Base-by-base conservation (phyloP, 1,139 yeast genomes). In the Kurtzmaniella quercitrusa region DNA sequence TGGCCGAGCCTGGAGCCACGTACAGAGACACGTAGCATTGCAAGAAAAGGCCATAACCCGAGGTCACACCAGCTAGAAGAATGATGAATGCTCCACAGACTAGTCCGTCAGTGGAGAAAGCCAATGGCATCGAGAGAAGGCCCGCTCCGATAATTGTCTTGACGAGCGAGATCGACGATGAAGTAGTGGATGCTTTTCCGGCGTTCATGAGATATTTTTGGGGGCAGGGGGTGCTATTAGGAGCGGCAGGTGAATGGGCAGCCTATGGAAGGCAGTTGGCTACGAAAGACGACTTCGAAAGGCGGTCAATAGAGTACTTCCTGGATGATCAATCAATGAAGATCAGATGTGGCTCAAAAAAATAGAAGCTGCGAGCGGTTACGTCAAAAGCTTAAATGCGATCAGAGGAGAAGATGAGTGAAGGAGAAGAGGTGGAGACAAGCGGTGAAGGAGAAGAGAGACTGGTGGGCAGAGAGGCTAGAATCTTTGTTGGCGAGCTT, bases 71-170 rank as follows among this genome's bases (percentile, higher is more conserved):
- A 0, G 96, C 95, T 12, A 88, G 48, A 1, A 83, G 18, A 12
- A 90, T 77, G 41, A 90, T 75, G 10, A 77, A 45, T 0, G 79
- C 58, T 0, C 98, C 98, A 29, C 84, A 65, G 1, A 83, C 52
- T 2, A 90, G 62, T 2, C 97, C 96, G 59, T 91, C 95, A n/a
- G 91, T 81, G 44, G 81, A 74, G 61, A 87, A 85, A 0, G 97
- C 95, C 56, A 78, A 84, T 1, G 98, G 98, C 71, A 94, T 84
- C 14, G 97, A 96, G 45, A 93, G 76, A 52, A 93, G 77, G 0
- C 98, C 98, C 0, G 98, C 96, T 3, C 98, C 96, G 15, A 84
- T 74, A 45, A 85, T 83, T 7, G 93, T 85, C 59, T 85, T 85
- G 45, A 81, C 70, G 44, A 86, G 67, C 53, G 82, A 82, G 38